Percentiles rank a stretch among this genome's conserved stretches.
Conservation (phyloP, 2,329 filamentous ascomycete genomes). For the Pseudocercospora fuligena region DNA sequence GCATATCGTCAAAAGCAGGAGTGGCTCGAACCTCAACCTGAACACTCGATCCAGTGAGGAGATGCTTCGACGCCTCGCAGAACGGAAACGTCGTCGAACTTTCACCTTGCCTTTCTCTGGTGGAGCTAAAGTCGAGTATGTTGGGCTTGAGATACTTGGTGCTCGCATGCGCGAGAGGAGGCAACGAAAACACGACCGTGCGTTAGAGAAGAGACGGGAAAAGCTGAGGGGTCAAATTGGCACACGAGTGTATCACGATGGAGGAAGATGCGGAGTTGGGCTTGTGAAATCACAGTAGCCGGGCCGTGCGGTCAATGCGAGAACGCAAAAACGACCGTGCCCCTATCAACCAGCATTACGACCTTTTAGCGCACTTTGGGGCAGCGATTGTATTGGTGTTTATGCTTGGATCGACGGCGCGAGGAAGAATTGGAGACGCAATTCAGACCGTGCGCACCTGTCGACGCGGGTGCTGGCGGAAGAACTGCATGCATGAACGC, state of each 20-base stretch:
- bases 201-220: constrained; percentile 58
- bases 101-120: constrained; percentile 31
- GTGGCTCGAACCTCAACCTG: constrained; percentile 17
- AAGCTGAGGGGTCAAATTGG: constrained; percentile 59
- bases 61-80: constrained; percentile 25
- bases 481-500: neutral
- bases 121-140: constrained; percentile 56
- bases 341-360: neutral
- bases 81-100: constrained; percentile 19
- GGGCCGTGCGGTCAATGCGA: neutral
- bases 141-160: constrained; percentile 56
- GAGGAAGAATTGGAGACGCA: neutral
- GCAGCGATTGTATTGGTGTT: neutral
- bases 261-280: neutral
- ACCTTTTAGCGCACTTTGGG: neutral
- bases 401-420: neutral
- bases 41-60: constrained; percentile 30
- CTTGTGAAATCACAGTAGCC: neutral
- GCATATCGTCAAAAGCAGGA: constrained; percentile 39
- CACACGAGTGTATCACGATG: constrained; percentile 24
- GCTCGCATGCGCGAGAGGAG: constrained; percentile 52
- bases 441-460: neutral
- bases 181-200: constrained; percentile 50
- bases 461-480: neutral
- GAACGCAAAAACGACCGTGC: neutral